A percentile compares a stretch with the other conserved stretches of the same genome.
Conservation (phyloP, 331 rosid genomes). For the Rosa hybrid region DNA sequence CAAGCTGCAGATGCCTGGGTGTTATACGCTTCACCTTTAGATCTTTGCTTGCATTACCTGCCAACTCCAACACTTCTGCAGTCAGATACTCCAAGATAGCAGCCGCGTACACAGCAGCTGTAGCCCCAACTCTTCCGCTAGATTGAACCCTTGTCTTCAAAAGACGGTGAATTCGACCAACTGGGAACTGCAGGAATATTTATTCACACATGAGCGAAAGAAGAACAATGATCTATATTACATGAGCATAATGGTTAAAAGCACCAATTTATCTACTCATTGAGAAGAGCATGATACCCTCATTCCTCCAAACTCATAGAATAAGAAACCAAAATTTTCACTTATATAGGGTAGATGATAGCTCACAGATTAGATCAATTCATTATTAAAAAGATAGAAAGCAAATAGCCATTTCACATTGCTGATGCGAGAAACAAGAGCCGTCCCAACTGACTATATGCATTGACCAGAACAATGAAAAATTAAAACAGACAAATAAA, state of each 20-base stretch:
- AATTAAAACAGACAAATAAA: background rate
- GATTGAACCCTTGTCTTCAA: slow-evolving; percentile 31
- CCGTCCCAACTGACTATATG: background rate
- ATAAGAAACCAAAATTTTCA: background rate
- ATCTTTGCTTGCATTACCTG: slow-evolving; percentile 75
- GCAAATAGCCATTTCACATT: background rate
- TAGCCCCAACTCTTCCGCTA: slow-evolving; percentile 36
- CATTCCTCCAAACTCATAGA: background rate
- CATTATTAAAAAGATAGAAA: too few relatives aligned
- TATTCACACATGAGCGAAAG: background rate
- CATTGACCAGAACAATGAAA: background rate
- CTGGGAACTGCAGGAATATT: slow-evolving; percentile 25
- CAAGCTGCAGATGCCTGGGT: slow-evolving; percentile 38
- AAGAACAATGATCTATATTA: background rate
- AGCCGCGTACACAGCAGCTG: slow-evolving; percentile 36
- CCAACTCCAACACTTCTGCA: slow-evolving; percentile 66
- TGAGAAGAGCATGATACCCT: background rate
- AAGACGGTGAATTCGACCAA: slow-evolving; percentile 38
- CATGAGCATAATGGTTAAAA: background rate
- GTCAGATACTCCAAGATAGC: slow-evolving; percentile 51
- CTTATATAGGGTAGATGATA: too few relatives aligned
- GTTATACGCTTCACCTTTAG: slow-evolving; percentile 52
- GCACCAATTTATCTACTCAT: background rate
- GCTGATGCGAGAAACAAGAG: background rate
- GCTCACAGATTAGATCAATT: background rate